phyloP scores from a whole-genome alignment of 2,329 filamentous ascomycete genomes.

The Clarireedia monteithiana region DNA sequence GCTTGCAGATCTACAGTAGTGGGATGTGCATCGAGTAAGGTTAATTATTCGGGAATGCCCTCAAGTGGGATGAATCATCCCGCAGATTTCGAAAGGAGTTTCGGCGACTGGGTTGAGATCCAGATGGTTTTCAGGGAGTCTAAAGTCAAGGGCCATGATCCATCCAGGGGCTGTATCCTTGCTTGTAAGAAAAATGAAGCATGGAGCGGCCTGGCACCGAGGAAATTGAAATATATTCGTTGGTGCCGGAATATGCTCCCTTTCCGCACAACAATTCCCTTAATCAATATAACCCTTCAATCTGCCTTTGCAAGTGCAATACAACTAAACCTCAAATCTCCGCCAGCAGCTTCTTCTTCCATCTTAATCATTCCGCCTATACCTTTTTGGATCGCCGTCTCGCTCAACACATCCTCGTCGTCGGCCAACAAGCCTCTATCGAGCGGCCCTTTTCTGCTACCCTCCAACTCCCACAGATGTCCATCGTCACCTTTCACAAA shows the following conservation, averaged over 20 bases:
- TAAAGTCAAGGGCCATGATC: neutral
- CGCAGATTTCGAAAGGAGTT: neutral
- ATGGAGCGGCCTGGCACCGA: no score
- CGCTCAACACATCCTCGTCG: conserved; percentile 66
- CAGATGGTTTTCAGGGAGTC: neutral
- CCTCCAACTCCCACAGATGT: conserved; percentile 64
- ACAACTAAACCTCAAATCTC: conserved; percentile 27
- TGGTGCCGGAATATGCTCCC: neutral
- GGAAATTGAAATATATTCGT: neutral
- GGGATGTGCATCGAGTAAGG: neutral
- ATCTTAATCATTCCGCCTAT: conserved; percentile 28
- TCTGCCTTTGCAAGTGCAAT: conserved; percentile 18
- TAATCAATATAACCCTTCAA: neutral
- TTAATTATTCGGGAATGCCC: neutral
- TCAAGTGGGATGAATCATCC: neutral
- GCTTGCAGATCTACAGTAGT: neutral
- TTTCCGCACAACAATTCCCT: neutral
- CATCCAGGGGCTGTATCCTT: neutral
- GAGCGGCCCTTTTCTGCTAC: conserved; percentile 57
- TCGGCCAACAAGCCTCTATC: conserved; percentile 46
- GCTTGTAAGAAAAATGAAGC: neutral
- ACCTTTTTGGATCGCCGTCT: conserved; percentile 66
- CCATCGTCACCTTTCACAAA: conserved; percentile 75
- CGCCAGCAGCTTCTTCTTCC: conserved; percentile 17
- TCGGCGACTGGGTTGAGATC: neutral